Base-by-base conservation (phyloP, 2,329 filamentous ascomycete species). In the Trichoderma polysporum region DNA sequence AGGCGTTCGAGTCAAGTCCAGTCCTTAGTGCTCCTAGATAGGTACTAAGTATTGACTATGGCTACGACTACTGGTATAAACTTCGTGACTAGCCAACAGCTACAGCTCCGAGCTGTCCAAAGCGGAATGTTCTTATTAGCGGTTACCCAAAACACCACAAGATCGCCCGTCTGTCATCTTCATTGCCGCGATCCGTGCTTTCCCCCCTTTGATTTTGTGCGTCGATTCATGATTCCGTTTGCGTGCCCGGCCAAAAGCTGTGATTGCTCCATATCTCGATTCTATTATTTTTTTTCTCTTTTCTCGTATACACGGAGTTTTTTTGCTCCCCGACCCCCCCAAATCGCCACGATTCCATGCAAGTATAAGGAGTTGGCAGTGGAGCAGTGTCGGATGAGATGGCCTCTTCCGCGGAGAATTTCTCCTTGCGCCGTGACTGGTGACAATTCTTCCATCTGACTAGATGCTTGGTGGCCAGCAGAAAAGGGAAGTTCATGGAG, bases 141-240 rank as follows among this genome's bases (percentile, higher is more conserved):
- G n/a, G 31, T 62, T 52, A 9, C 47, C 59, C n/a, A 62, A 62
- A 62, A 53, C 59, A 62, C 45, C 47, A 29, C 59, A 62, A 52
- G 45, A 62, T 62, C 45, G 37, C 8, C 22, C 47, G n/a, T n/a
- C n/a, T n/a, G 33, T 62, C 59, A 22, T 27, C 33, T 47, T 62
- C 27, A 58, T 58, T 17, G 56, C 56, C 39, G 56, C 19, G 31
- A 33, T 29, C 59, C 33, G 25, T 53, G 47, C 35, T 41, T 53
- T n/a, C 35, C 59, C 19, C 49, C 41, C 49, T 53, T 10, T 53
- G 37, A 31, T 13, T 37, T 50, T 33, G 22, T 13, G 25, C 8
- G 22, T 6, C 19, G 22, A 50, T 22, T 6, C 25, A 8, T 50
- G 47, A 27, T 50, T 25, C 13, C 25, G 15, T 22, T 15, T 27